phyloP scores from a whole-genome alignment of 768 basidiomycete species.

The Leccinum subtestaceum region DNA sequence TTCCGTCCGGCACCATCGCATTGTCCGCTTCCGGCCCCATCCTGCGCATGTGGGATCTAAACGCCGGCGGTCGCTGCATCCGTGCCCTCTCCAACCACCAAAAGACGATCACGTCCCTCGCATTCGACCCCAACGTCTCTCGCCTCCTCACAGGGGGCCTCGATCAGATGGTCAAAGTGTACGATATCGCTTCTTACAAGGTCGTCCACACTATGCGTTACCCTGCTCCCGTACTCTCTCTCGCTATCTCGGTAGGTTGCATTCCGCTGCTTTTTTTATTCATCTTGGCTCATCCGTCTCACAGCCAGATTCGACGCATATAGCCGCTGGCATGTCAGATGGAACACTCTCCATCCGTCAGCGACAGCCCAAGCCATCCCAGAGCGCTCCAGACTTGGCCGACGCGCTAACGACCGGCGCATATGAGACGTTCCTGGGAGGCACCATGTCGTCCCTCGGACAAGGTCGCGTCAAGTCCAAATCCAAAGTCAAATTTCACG shows the following conservation, averaged over 20 bases:
- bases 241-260: slow-evolving; percentile 77
- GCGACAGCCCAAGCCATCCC: slow-evolving; percentile 73
- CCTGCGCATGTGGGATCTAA: slow-evolving; percentile 91
- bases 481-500: slow-evolving; percentile 44
- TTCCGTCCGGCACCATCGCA: slow-evolving; percentile 83
- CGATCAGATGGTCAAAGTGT: slow-evolving; percentile 98
- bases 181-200: slow-evolving; percentile 90
- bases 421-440: slow-evolving; percentile 66
- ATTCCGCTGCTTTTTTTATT: neutral
- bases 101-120: slow-evolving; percentile 89
- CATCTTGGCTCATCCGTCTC: slow-evolving; percentile 7
- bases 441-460: slow-evolving; percentile 52
- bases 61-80: slow-evolving; percentile 85
- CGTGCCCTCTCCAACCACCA: slow-evolving; percentile 96
- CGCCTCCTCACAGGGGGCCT: slow-evolving; percentile 86
- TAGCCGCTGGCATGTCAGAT: slow-evolving; percentile 96
- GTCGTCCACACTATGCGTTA: slow-evolving; percentile 99
- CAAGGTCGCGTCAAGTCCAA: slow-evolving; percentile 53
- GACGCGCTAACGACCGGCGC: slow-evolving; percentile 48
- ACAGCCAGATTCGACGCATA: slow-evolving; percentile 94
- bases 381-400: slow-evolving; percentile 40
- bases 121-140: slow-evolving; percentile 73
- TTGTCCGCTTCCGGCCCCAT: slow-evolving; percentile 90
- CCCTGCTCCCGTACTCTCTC: slow-evolving; percentile 84
- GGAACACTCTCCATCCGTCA: slow-evolving; percentile 96